phyloP scores from a whole-genome alignment of 805 yeast genomes.

The Saccharomycopsis sp. region DNA sequence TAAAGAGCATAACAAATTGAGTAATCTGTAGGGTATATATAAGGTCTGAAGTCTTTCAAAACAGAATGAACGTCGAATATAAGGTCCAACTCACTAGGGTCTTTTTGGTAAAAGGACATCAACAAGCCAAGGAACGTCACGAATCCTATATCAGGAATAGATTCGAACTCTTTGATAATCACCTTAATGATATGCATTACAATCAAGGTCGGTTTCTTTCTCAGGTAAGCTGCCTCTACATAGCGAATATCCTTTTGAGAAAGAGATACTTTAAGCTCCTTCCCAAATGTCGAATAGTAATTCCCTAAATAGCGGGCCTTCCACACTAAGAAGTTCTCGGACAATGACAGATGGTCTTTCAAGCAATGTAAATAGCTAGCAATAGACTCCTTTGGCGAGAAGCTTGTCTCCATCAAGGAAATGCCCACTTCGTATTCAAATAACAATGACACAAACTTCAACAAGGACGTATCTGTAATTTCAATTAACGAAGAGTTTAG shows the following conservation, averaged over 20 bases:
- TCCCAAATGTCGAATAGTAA: conserved; percentile 27
- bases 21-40: not conserved
- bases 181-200: not conserved
- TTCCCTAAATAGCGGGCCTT: conserved; percentile 29
- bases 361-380: not conserved
- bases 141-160: conserved; percentile 8
- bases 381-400: not conserved
- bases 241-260: not conserved
- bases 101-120: not conserved
- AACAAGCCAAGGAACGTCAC: not conserved
- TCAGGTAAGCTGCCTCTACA: not conserved
- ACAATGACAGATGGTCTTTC: not conserved
- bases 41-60: not conserved
- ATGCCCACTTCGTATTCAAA: conserved; percentile 5
- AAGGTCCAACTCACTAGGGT: not conserved
- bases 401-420: not conserved
- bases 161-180: not conserved
- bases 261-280: not conserved
- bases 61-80: not conserved
- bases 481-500: conserved; percentile 6
- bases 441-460: conserved; percentile 6
- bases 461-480: not conserved
- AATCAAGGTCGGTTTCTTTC: not conserved
- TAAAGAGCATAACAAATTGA: not conserved
- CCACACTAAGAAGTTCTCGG: conserved; percentile 27